These are phyloP conservation scores for Aspergillus sp. DNA, from an alignment of 2,329 filamentous ascomycete species.

Conservation along the genomic window DNA sequence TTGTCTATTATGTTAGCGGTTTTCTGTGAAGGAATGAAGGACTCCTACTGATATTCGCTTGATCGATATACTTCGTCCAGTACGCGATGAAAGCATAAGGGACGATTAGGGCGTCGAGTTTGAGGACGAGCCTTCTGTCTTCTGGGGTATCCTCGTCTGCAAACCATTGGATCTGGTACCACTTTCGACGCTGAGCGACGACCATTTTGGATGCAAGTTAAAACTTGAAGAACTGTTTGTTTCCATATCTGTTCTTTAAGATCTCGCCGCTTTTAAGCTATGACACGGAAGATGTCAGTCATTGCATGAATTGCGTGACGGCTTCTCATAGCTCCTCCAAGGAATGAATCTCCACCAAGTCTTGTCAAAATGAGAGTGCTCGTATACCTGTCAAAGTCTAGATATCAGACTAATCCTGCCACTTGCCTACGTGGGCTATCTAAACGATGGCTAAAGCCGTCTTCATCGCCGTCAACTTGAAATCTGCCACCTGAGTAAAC, in stretches of 20 bases:
- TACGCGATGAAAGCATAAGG: slow-evolving; percentile 56
- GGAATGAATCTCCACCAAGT: too few species aligned
- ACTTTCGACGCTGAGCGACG: not conserved
- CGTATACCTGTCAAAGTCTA: too few species aligned
- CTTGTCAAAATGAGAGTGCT: too few species aligned
- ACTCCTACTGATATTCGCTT: slow-evolving; percentile 52
- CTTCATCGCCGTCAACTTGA: not conserved
- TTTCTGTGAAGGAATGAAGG: not conserved
- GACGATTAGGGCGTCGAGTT: slow-evolving; percentile 56
- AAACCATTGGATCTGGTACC: slow-evolving; percentile 44
- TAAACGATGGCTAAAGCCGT: not conserved
- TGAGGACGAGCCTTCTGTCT: slow-evolving; percentile 53
- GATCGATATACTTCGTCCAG: slow-evolving; percentile 58
- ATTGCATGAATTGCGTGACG: not conserved
- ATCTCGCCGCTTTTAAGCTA: not conserved
- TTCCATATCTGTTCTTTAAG: not conserved
- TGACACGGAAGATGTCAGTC: not conserved
- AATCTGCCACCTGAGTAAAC: too few species aligned
- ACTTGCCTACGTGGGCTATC: not conserved
- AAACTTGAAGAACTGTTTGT: not conserved
- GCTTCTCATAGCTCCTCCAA: not conserved
- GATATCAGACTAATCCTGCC: too few species aligned
- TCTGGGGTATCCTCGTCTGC: slow-evolving; percentile 48
- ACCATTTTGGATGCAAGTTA: not conserved
- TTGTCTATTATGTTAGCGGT: slow-evolving; percentile 40